Conservation (phyloP, 176 grass and related monocot species). For the Poa annua region DNA sequence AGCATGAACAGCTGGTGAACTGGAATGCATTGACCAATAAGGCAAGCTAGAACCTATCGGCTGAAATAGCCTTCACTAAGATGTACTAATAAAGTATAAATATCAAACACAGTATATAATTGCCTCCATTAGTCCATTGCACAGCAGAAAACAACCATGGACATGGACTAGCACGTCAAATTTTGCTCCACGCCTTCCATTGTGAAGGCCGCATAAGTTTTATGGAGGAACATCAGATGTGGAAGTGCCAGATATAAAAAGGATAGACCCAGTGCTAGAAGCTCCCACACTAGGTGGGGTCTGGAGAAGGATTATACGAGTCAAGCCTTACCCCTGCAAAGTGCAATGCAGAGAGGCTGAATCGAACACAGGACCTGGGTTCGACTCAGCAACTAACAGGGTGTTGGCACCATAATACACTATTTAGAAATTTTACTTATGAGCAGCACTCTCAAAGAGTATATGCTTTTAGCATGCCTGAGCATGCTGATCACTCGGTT, state of each 20-base stretch:
- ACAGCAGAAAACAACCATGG: slow-evolving; percentile 3
- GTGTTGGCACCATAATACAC: slow-evolving; percentile 2
- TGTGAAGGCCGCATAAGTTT: slow-evolving; percentile 13
- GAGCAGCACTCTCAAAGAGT: slow-evolving; percentile 4
- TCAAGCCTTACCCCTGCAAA: too few relatives aligned
- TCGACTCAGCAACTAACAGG: not conserved
- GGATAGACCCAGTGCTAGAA: too few relatives aligned
- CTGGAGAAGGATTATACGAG: too few relatives aligned
- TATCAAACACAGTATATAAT: slow-evolving; percentile 19
- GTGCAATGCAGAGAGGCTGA: too few relatives aligned
- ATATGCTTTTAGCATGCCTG: slow-evolving; percentile 2
- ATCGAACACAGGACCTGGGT: too few relatives aligned
- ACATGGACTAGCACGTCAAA: slow-evolving; percentile 3
- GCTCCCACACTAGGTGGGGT: too few relatives aligned
- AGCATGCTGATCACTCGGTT: not conserved
- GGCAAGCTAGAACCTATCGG: not conserved
- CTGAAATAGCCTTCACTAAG: slow-evolving; percentile 19
- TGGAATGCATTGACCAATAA: slow-evolving; percentile 25
- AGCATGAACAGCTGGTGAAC: slow-evolving; percentile 22
- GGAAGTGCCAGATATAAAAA: not conserved
- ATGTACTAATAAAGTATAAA: slow-evolving; percentile 36
- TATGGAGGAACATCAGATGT: not conserved
- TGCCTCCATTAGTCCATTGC: not conserved
- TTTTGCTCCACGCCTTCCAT: slow-evolving; percentile 17
- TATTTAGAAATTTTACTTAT: slow-evolving; percentile 33